Evolutionary conservation across 1,284 basidiomycete species (phyloP).

Genomic region (Meira nashicola): DNA sequence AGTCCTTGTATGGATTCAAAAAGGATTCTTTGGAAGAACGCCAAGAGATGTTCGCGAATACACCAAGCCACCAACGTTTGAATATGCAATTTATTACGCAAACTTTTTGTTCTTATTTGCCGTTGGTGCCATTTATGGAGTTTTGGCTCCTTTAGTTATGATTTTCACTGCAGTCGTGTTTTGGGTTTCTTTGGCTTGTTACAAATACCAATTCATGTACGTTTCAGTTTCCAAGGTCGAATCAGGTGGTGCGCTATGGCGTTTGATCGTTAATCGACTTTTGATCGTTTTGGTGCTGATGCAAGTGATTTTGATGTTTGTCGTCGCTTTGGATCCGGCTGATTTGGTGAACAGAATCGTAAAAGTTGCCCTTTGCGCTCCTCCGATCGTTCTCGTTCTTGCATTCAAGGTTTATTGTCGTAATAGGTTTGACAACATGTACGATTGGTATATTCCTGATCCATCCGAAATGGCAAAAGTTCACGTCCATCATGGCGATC

Average conservation of each 20-base stretch:
- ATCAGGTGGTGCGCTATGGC: constrained; percentile 51
- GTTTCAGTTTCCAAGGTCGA: constrained; percentile 51
- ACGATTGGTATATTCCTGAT: constrained; percentile 49
- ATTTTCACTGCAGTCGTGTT: constrained; percentile 40
- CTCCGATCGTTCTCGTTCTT: constrained; percentile 43
- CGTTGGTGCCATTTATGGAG: constrained; percentile 46
- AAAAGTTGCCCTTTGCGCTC: constrained; percentile 33
- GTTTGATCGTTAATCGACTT: constrained; percentile 45
- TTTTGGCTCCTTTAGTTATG: constrained; percentile 42
- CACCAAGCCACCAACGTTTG: constrained; percentile 89
- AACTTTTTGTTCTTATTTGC: constrained; percentile 48
- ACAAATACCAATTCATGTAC: constrained; percentile 53
- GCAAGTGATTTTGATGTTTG: constrained; percentile 47
- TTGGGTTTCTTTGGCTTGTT: constrained; percentile 40
- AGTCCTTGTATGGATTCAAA: constrained; percentile 77
- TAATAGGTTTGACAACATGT: constrained; percentile 36
- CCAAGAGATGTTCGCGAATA: constrained; percentile 92
- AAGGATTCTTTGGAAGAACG: constrained; percentile 77
- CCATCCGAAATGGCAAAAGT: constrained; percentile 35
- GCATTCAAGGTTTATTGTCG: constrained; percentile 47
- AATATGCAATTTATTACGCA: constrained; percentile 77
- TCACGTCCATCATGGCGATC: constrained; percentile 37
- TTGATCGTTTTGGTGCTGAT: constrained; percentile 47
- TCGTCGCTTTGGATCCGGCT: constrained; percentile 33
- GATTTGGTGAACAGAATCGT: constrained; percentile 25